These are phyloP conservation scores for Cercophora scortea DNA, from an alignment of 495 filamentous ascomycete genomes.

Conservation along the genomic window DNA sequence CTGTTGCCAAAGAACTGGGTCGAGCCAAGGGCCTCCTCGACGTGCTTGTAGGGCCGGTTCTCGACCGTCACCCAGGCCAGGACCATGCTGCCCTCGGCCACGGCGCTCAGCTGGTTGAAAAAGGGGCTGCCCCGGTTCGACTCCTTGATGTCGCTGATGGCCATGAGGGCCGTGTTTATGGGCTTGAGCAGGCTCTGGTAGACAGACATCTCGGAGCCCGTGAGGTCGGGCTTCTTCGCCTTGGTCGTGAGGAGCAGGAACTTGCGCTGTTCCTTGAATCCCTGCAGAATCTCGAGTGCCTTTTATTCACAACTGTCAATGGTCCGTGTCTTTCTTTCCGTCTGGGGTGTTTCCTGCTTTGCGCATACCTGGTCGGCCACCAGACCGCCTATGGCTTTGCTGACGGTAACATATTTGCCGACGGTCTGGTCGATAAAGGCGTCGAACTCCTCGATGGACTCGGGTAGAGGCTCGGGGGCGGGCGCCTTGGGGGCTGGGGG, in stretches of 20 bases:
- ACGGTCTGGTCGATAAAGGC: constrained; percentile 67
- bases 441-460: constrained; percentile 79
- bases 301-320: constrained; percentile 3
- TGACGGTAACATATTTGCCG: constrained; percentile 67
- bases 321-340: background rate
- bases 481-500: constrained; percentile 25
- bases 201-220: constrained; percentile 59
- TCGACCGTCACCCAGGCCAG: constrained; percentile 81
- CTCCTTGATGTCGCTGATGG: constrained; percentile 70
- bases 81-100: constrained; percentile 81
- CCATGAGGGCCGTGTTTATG: constrained; percentile 68
- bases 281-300: constrained; percentile 34
- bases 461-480: constrained; percentile 55
- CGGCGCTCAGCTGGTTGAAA: constrained; percentile 72
- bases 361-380: constrained; percentile 67
- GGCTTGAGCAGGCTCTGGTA: constrained; percentile 59
- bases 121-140: constrained; percentile 61
- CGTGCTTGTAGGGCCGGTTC: constrained; percentile 69
- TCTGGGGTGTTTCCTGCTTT: background rate
- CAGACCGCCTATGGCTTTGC: constrained; percentile 66
- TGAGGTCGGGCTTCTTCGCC: constrained; percentile 80
- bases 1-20: constrained; percentile 89
- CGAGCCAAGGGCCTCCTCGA: constrained; percentile 67
- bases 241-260: constrained; percentile 84
- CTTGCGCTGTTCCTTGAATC: constrained; percentile 74